These are phyloP conservation scores for Malassezia japonica DNA, from an alignment of 1,284 basidiomycete genomes.

Conservation along the genomic window DNA sequence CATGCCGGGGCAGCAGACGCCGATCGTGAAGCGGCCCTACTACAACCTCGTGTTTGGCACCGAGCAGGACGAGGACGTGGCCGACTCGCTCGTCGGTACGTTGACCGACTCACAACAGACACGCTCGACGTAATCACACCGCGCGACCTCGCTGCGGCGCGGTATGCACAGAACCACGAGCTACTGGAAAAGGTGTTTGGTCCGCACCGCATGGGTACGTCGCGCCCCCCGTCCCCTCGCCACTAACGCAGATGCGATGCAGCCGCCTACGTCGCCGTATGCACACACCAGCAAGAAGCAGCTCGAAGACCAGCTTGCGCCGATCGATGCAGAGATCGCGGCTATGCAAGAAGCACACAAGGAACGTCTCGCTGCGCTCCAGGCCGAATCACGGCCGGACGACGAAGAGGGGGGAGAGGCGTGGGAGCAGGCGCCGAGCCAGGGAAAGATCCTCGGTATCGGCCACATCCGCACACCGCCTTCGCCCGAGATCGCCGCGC, in stretches of 20 bases:
- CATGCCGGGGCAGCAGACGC: background rate
- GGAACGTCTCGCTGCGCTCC: background rate
- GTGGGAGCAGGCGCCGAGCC: conserved; percentile 24
- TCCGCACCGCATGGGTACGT: conserved; percentile 29
- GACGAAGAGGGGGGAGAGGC: conserved; percentile 10
- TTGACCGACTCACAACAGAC: conserved; percentile 16
- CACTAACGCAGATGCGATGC: conserved; percentile 21
- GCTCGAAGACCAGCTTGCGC: conserved; percentile 18
- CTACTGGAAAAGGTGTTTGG: conserved; percentile 40
- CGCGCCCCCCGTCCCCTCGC: too few species aligned
- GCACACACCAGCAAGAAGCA: conserved; percentile 19
- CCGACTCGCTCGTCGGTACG: conserved; percentile 18
- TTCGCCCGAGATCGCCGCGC: conserved; percentile 4
- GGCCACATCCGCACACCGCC: conserved; percentile 28
- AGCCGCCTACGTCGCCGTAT: conserved; percentile 33
- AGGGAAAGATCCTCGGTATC: conserved; percentile 30
- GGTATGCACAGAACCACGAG: conserved; percentile 43
- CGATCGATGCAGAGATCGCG: too few species aligned
- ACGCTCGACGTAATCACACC: conserved; percentile 37
- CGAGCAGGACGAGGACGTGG: conserved; percentile 17
- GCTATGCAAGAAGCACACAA: conserved; percentile 11
- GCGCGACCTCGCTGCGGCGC: conserved; percentile 35
- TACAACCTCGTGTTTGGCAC: conserved; percentile 14
- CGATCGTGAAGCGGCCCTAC: conserved; percentile 9
- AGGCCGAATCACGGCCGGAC: background rate